phyloP scores from a whole-genome alignment of 108 stramenopile species.

The Thalassiosira profunda region DNA sequence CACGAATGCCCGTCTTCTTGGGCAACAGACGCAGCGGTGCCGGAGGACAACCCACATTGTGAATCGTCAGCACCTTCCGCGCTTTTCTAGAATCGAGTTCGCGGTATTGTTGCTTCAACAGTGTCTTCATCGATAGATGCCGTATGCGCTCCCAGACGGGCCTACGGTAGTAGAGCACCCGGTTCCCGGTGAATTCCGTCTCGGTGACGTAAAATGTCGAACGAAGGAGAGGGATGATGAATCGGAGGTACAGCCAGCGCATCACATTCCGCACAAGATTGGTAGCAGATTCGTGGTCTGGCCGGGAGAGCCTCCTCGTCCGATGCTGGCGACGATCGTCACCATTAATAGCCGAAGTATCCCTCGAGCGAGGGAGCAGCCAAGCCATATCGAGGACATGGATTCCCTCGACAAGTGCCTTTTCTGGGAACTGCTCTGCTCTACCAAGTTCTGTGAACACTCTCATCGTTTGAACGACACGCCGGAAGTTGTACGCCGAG shows the following conservation, averaged over 20 bases:
- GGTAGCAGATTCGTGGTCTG: slow-evolving; percentile 60
- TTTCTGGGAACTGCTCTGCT: slow-evolving; percentile 71
- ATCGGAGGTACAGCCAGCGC: slow-evolving; percentile 74
- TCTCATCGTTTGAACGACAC: slow-evolving; percentile 41
- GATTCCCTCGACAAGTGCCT: slow-evolving; percentile 64
- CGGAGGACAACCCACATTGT: slow-evolving; percentile 68
- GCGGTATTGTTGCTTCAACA: slow-evolving; percentile 55
- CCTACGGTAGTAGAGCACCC: slow-evolving; percentile 79
- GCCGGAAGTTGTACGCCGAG: slow-evolving; percentile 64
- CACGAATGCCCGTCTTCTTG: slow-evolving; percentile 80
- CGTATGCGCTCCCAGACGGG: slow-evolving; percentile 86
- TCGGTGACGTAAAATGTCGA: slow-evolving; percentile 87
- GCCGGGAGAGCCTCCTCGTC: slow-evolving; percentile 32
- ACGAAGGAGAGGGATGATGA: slow-evolving; percentile 76
- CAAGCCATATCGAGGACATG: slow-evolving; percentile 66
- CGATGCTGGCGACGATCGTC: too few species aligned
- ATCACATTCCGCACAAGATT: slow-evolving; percentile 50
- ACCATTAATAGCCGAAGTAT: too few species aligned
- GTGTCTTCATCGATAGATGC: slow-evolving; percentile 56
- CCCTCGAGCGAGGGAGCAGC: too few species aligned
- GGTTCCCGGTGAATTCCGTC: slow-evolving; percentile 67
- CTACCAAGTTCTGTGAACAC: slow-evolving; percentile 71
- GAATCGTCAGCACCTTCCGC: slow-evolving; percentile 23
- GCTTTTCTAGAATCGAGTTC: slow-evolving; percentile 43
- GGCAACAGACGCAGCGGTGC: slow-evolving; percentile 73